A percentile compares a stretch with the other conserved stretches of the same genome.
These are phyloP conservation scores for Podila minutissima DNA, from an alignment of 192 early-diverging fungal species.

Conservation along the genomic window DNA sequence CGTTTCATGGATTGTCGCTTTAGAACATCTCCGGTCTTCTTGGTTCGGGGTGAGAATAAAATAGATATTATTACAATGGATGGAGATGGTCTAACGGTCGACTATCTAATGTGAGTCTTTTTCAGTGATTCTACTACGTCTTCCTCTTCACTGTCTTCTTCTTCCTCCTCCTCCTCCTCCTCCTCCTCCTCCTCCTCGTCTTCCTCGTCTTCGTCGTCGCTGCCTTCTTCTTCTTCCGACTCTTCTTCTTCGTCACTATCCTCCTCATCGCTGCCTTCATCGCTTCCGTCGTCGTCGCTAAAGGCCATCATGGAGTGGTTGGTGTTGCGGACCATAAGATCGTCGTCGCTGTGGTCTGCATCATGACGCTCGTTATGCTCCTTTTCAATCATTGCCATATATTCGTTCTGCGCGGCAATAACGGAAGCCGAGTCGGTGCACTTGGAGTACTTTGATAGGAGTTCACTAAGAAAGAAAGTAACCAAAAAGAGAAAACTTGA, in stretches of 20 bases:
- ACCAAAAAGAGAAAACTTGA: not conserved
- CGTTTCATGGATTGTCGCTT: conserved; percentile 7
- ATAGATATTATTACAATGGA: not conserved
- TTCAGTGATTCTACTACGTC: conserved; percentile 18
- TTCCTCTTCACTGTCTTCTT: conserved; percentile 36
- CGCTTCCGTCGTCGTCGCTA: conserved; percentile 64
- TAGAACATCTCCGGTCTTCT: not conserved
- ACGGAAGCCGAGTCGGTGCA: conserved; percentile 82
- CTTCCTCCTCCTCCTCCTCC: conserved; percentile 46
- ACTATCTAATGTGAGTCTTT: conserved; percentile 23
- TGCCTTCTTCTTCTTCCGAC: conserved; percentile 19
- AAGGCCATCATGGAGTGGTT: conserved; percentile 59
- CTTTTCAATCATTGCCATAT: conserved; percentile 78
- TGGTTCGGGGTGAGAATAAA: not conserved
- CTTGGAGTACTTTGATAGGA: conserved; percentile 78
- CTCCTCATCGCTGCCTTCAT: conserved; percentile 58
- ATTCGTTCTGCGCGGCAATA: conserved; percentile 81
- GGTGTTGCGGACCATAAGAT: conserved; percentile 58
- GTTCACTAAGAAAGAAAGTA: conserved; percentile 55
- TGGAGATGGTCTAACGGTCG: not conserved
- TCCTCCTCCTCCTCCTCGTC: conserved; percentile 49
- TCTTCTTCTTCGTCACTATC: conserved; percentile 61
- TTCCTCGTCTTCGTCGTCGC: conserved; percentile 23
- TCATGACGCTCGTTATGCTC: conserved; percentile 65
- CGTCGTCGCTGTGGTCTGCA: conserved; percentile 55